A percentile compares a stretch with the other conserved stretches of the same genome.
phyloP scores from a whole-genome alignment of 1,284 basidiomycete species.

The Papiliotrema laurentii region DNA sequence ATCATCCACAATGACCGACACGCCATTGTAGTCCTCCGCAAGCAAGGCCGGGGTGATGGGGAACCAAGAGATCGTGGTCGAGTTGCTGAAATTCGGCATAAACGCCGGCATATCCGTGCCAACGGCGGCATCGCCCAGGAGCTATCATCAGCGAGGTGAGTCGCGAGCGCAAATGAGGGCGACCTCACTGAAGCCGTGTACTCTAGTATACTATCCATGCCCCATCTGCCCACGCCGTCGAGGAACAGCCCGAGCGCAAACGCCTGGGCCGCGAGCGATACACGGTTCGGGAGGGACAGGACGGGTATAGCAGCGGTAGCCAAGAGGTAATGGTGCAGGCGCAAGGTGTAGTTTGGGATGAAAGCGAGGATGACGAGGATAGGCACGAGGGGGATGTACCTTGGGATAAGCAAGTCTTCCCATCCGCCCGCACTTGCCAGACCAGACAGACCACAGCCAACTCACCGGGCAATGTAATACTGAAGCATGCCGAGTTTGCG shows the following conservation, averaged over 20 bases:
- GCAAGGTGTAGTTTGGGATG: constrained; percentile 32
- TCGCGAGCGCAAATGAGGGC: neutral
- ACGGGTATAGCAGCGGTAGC: constrained; percentile 34
- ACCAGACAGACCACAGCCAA: neutral
- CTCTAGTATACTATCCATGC: constrained; percentile 41
- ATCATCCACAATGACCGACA: constrained; percentile 27
- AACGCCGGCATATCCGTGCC: constrained; percentile 16
- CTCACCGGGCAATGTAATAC: constrained; percentile 36
- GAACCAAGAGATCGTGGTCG: constrained; percentile 11
- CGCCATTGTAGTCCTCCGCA: constrained; percentile 12
- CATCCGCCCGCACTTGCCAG: neutral
- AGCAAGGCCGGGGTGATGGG: constrained; percentile 10
- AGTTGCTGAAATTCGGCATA: constrained; percentile 5
- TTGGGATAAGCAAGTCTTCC: too few relatives aligned
- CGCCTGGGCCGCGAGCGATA: constrained; percentile 33
- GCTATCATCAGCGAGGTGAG: constrained; percentile 8
- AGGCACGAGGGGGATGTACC: constrained; percentile 38
- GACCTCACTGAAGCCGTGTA: constrained; percentile 22
- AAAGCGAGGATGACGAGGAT: constrained; percentile 33
- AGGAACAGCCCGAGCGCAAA: constrained; percentile 40
- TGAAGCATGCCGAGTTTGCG: constrained; percentile 31
- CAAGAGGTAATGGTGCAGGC: constrained; percentile 41
- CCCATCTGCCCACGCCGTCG: constrained; percentile 43
- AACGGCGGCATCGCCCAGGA: constrained; percentile 21
- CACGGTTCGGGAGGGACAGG: constrained; percentile 35